These are phyloP conservation scores for Penicillium palitans DNA, from an alignment of 2,329 filamentous ascomycete species.

Conservation along the genomic window DNA sequence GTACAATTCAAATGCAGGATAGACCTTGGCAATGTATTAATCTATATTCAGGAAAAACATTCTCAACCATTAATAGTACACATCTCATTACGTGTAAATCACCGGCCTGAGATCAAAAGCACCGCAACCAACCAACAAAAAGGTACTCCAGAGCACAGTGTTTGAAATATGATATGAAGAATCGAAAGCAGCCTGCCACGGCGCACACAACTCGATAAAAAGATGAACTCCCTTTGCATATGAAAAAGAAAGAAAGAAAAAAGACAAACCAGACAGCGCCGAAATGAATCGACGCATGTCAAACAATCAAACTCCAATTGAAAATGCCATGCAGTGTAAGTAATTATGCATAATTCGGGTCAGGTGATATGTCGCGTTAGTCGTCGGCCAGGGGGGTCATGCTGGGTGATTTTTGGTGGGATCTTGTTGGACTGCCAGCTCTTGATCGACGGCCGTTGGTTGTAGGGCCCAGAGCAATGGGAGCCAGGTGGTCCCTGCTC, in stretches of 20 bases:
- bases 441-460: constrained; percentile 48
- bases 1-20: background rate
- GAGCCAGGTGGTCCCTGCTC: constrained; percentile 74
- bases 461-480: constrained; percentile 52
- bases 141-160: constrained; percentile 30
- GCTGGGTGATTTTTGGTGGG: constrained; percentile 38
- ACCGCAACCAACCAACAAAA: constrained; percentile 17
- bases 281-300: constrained; percentile 1
- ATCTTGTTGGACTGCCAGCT: constrained; percentile 51
- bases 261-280: constrained; percentile 2
- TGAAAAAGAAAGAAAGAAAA: background rate
- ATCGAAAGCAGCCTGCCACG: constrained; percentile 17
- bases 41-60: constrained; percentile 24
- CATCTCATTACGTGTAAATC: constrained; percentile 23
- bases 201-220: constrained; percentile 5
- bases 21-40: constrained; percentile 20
- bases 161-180: constrained; percentile 27
- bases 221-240: background rate
- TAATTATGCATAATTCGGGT: constrained; percentile 18
- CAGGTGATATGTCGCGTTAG: constrained; percentile 22
- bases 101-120: constrained; percentile 22
- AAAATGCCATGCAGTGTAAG: constrained; percentile 25
- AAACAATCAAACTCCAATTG: constrained; percentile 25
- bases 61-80: constrained; percentile 23
- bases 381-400: constrained; percentile 40